Evolutionary conservation across 495 filamentous ascomycete genomes (phyloP).

Genomic region (Trichoderma orchidacearum): DNA sequence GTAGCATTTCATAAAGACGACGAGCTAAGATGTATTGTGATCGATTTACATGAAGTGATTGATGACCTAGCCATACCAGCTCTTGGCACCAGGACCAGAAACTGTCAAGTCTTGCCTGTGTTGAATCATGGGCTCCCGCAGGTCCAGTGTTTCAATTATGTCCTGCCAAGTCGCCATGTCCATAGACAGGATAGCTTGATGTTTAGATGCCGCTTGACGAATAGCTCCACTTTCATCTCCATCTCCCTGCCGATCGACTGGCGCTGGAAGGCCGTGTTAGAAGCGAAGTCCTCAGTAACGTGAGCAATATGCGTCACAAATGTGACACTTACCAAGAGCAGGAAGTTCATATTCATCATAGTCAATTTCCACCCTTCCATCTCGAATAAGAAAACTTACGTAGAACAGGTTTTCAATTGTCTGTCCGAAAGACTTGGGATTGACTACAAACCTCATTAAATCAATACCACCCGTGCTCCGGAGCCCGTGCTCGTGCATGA

Average conservation of each 20-base stretch:
- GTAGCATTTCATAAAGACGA: no score
- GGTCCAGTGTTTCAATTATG: constrained; percentile 57
- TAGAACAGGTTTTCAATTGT: constrained; percentile 97
- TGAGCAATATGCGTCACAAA: background rate
- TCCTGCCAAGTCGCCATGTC: constrained; percentile 74
- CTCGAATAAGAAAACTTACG: constrained; percentile 82
- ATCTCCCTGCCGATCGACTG: constrained; percentile 10
- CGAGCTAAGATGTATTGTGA: background rate
- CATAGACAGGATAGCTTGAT: constrained; percentile 74
- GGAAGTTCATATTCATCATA: constrained; percentile 54
- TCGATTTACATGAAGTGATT: background rate
- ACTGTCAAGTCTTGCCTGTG: constrained; percentile 52
- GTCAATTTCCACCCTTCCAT: constrained; percentile 57
- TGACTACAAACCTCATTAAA: constrained; percentile 73
- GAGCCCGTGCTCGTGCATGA: constrained; percentile 41
- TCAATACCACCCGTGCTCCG: constrained; percentile 51
- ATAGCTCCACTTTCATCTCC: constrained; percentile 9
- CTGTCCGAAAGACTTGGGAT: constrained; percentile 83
- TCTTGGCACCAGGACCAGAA: constrained; percentile 37
- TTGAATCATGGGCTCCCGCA: constrained; percentile 69
- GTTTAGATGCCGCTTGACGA: constrained; percentile 40
- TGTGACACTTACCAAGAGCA: constrained; percentile 47
- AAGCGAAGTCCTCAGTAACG: background rate
- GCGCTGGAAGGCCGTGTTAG: constrained; percentile 6
- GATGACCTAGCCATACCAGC: constrained; percentile 62